These are phyloP conservation scores for Paraconiothyrium sp. DNA, from an alignment of 2,329 filamentous ascomycete genomes.

Conservation along the genomic window DNA sequence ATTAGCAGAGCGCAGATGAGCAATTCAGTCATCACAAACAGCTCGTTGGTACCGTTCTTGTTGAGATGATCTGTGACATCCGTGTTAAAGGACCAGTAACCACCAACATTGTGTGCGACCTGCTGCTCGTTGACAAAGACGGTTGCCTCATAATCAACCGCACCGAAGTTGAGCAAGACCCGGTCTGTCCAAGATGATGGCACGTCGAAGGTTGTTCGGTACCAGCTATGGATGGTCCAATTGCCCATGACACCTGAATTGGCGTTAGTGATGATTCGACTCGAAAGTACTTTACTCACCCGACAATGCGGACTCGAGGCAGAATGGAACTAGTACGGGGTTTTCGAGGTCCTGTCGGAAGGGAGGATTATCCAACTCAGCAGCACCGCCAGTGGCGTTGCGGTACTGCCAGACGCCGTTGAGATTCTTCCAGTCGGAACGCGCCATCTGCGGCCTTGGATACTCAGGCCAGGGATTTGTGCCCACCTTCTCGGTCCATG, in stretches of 20 bases:
- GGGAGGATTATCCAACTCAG: constrained; percentile 55
- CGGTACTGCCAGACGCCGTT: constrained; percentile 69
- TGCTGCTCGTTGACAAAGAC: constrained; percentile 67
- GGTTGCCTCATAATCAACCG: constrained; percentile 66
- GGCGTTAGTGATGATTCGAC: constrained; percentile 51
- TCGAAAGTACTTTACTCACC: constrained; percentile 43
- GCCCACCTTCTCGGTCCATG: constrained; percentile 63
- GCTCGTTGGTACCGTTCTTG: constrained; percentile 60
- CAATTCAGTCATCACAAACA: constrained; percentile 54
- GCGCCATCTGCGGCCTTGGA: constrained; percentile 65
- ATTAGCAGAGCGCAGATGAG: background rate
- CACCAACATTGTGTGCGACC: constrained; percentile 65
- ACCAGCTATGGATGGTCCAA: constrained; percentile 56
- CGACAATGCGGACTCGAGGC: constrained; percentile 63
- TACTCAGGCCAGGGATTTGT: constrained; percentile 67
- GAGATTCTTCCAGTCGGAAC: constrained; percentile 64
- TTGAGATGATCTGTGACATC: constrained; percentile 63
- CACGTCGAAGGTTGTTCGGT: constrained; percentile 62
- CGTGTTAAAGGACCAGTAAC: constrained; percentile 69
- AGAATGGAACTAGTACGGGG: constrained; percentile 63
- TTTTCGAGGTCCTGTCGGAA: constrained; percentile 54
- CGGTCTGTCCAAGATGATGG: constrained; percentile 57
- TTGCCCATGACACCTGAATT: constrained; percentile 55
- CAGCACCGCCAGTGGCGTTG: constrained; percentile 51
- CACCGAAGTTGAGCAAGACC: constrained; percentile 66